Base-by-base conservation (phyloP, 768 basidiomycete genomes). In the Symmetrospora coprosmae region DNA sequence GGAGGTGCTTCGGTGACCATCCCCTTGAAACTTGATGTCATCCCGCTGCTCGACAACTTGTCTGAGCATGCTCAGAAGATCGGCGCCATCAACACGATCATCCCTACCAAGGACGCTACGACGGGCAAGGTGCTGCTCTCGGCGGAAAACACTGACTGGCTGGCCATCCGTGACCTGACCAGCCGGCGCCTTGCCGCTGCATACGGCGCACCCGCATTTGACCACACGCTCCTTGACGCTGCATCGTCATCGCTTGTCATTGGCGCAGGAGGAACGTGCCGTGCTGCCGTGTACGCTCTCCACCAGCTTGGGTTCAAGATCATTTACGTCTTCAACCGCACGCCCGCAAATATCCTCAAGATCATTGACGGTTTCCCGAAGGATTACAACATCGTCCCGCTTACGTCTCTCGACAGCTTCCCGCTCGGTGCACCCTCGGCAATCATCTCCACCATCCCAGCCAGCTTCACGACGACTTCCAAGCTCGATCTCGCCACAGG, bases 1-100 rank as follows among this genome's bases (percentile, higher is more conserved):
- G 92, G 94, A 7, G 94, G 94, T 0, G 94, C 90, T 16, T 88
- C 86, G 4, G 89, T 97, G 27, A 99, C 94, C 19, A 96, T 97
- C 65, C 94, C 94, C 1, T 83, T 84, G 77, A 99, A 99, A 73
- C 76, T 92, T 37, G 85, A 87, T 62, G 77, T 97, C 64, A 87
- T 97, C 47, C 81, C 85, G 1, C 75, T 85, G 4, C 79, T 99
- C 50, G 85, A 91, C 68, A 74, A 75, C 52, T 73, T 96, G 39
- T 85, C 90, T 0, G 80, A 82, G 0, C 82, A 88, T 21, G 94
- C 90, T 1, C 75, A 81, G 66, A 76, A 79, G 2, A 90, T 99
- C 61, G 94, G 94, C 0, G 94, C 94, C 0, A 87, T 97, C 65
- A 97, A 99, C 72, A 97, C 91, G 41, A 80, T 97, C 71, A 78